These are phyloP conservation scores for Botrytis elliptica DNA, from an alignment of 2,329 filamentous ascomycete species.

Conservation along the genomic window DNA sequence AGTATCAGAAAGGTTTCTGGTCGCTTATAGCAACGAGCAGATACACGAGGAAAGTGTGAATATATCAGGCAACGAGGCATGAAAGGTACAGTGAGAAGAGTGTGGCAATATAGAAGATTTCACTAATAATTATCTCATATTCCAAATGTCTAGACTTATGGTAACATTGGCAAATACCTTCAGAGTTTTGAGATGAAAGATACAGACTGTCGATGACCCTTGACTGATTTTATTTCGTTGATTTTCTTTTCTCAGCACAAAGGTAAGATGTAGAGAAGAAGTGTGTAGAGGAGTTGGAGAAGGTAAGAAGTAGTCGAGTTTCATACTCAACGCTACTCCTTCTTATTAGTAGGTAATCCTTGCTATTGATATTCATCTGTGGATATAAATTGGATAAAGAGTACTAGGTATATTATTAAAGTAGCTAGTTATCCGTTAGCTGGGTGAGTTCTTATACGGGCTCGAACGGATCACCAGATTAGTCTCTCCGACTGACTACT, in stretches of 20 bases:
- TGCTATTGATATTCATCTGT: not conserved
- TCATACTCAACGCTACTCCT: not conserved
- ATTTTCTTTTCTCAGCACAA: not conserved
- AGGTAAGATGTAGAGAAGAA: not conserved
- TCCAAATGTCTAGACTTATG: not conserved
- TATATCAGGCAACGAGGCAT: not conserved
- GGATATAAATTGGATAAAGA: not conserved
- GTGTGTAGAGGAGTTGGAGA: not conserved
- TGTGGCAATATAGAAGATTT: not conserved
- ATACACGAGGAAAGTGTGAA: not conserved
- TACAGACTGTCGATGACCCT: not conserved
- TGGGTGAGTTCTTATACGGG: not conserved
- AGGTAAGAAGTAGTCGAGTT: not conserved
- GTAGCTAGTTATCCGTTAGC: not conserved
- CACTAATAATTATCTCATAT: not conserved
- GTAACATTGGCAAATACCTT: not conserved
- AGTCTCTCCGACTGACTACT: not conserved
- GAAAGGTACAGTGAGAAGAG: not conserved
- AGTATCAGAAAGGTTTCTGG: not conserved
- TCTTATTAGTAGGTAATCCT: not conserved
- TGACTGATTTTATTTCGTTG: not conserved
- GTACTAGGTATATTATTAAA: not conserved
- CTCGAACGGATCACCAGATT: not conserved
- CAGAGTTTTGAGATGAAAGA: not conserved
- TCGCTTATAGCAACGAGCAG: slow-evolving; percentile 1